Evolutionary conservation across 495 filamentous ascomycete genomes (phyloP), one percentile per base, ranked within the genome.

Genomic region (Talaromyces adpressus): DNA sequence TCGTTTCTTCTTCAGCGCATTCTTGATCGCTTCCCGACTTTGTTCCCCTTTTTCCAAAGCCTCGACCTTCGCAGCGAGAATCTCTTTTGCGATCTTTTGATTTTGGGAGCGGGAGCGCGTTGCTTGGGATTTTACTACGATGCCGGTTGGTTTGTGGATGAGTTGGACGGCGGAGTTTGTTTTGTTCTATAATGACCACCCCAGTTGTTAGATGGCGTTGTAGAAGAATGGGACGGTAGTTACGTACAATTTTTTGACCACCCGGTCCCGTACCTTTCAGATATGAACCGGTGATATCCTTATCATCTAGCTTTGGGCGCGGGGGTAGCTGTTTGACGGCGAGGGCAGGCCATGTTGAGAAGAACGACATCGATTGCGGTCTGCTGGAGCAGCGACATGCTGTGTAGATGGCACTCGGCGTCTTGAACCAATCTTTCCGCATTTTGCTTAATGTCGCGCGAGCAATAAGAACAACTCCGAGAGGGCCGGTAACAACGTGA

Each of bases 91-190:
- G 47, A 91, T 88, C 78, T 89, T 93, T 61, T 92, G 87, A 73
- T 98, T 98, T 75, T 97, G 92, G 27, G 81, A 80, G 36, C 91
- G 86, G 0, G 90, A 94, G 20, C 94, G 87, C 4, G 95, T 97
- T 6, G 87, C 91, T 75, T 98, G 94, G 47, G 82, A 92, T 74
- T 98, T 98, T 11, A 98, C 79, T 23, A 97, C 92, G 29, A 96
- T 76, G 57, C 93, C 93, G 8, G 92, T 93, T 14, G 93, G 91
- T 22, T 90, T 75, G 76, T 98, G 94, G 62, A 86, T 93, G 27
- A 98, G 82, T 70, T 98, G 95, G 45, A 98, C 94, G 54, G 94
- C 94, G 8, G 91, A 97, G 66, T 86, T 87, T 23, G 94, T 98
- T 88, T 98, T 98, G 78, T 98, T 98, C 90, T 93, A 61, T 39